Evolutionary conservation across 2,329 filamentous ascomycete genomes (phyloP), one percentile per base, ranked within the genome.

Genomic region (Xylaria sp.): DNA sequence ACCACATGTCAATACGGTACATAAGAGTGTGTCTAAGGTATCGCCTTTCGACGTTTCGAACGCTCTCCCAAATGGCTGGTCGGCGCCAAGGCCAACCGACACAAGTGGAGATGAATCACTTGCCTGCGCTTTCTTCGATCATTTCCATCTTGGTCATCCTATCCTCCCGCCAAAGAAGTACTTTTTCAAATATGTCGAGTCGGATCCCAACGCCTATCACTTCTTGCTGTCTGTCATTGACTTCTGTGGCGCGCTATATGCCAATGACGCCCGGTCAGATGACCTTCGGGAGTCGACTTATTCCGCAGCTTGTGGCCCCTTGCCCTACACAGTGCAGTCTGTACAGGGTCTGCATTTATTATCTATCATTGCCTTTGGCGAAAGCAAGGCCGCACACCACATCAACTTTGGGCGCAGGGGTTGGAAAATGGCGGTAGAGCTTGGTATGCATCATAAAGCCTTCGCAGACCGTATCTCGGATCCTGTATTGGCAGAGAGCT

Each of bases 171-270:
- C 81, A 9, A 78, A 76, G 52, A 70, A 72, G 48, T 77, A 78
- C 59, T 78, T 82, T 62, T 65, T 78, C 25, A 74, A 68, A 8
- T 76, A 78, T 32, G 68, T 78, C 32, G 73, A 78, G 41, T 70
- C 76, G n/a, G 74, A 81, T 52, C 77, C 79, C 8, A 76, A 78
- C 57, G 77, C 79, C 6, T 78, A 78, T 69, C 72, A 77, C n/a
- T 80, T 80, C 37, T 65, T 80, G 12, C 73, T 78, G 18, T 73
- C 74, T 20, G 78, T 80, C 5, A 75, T 83, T 66, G 74, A 78
- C 59, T 82, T 80, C 52, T 80, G 82, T 18, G 81, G 80, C n/a
- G 82, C 81, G 7, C 70, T 82, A 6, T 82, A 80, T 71, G 73
- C 74, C 7, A 65, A 73, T 18, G 72, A 79, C 41, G 70, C 78